These are phyloP conservation scores for Desmodesmus armatus DNA, from an alignment of 139 green algal genomes.

Conservation along the genomic window DNA sequence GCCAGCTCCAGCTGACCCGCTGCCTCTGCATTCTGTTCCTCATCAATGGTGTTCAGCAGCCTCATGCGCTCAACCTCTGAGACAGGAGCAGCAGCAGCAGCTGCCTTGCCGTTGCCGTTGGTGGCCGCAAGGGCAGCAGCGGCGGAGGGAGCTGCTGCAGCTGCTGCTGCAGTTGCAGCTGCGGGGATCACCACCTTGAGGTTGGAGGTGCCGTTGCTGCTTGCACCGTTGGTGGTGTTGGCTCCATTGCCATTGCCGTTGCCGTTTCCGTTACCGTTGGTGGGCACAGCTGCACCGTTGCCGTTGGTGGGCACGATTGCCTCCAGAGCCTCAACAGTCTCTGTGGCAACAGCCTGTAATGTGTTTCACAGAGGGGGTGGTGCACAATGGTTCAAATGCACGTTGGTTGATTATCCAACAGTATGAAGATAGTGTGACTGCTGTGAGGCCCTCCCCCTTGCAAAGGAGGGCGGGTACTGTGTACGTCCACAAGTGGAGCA, in stretches of 20 bases:
- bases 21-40: constrained; percentile 60
- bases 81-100: constrained; percentile 16
- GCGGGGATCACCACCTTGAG: constrained; percentile 49
- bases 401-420: too few relatives aligned
- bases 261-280: constrained; percentile 32
- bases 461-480: too few relatives aligned
- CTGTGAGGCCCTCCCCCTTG: too few relatives aligned
- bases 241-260: constrained; percentile 50
- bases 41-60: constrained; percentile 55
- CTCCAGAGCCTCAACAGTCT: constrained; percentile 22
- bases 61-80: constrained; percentile 19
- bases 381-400: too few relatives aligned
- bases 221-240: constrained; percentile 46
- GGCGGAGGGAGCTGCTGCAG: constrained; percentile 8
- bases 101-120: neutral
- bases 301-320: constrained; percentile 20
- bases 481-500: too few relatives aligned
- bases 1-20: constrained; percentile 76
- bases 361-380: neutral
- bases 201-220: constrained; percentile 36
- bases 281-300: too few relatives aligned
- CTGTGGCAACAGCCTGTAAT: constrained; percentile 30
- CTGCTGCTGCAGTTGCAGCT: constrained; percentile 30
- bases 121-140: constrained; percentile 14
- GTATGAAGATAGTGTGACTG: too few relatives aligned